phyloP scores from a whole-genome alignment of 179 eudicot species.

The Actinidia chinensis region DNA sequence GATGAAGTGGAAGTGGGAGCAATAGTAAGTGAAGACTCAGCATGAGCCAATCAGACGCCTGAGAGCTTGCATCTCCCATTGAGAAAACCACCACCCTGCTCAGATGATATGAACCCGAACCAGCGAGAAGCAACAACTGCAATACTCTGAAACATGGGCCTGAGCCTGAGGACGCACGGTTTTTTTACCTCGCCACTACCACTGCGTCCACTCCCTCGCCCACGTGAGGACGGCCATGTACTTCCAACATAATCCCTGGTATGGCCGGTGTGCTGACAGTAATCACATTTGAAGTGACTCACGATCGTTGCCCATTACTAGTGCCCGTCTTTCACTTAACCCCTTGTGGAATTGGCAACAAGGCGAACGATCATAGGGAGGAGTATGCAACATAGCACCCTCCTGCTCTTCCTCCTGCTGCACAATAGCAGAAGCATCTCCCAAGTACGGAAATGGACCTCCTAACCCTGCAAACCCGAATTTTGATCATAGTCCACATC shows the following conservation, averaged over 20 bases:
- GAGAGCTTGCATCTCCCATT: not conserved
- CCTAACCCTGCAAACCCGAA: no score
- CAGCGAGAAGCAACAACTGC: not conserved
- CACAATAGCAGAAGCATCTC: no score
- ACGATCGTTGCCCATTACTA: not conserved
- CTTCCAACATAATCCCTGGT: not conserved
- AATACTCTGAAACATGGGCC: not conserved
- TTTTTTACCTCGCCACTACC: not conserved
- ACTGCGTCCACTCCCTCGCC: no score
- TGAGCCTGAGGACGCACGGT: not conserved
- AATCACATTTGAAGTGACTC: not conserved
- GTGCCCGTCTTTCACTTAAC: not conserved
- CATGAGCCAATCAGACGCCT: not conserved
- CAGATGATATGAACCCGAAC: not conserved
- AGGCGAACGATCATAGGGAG: no score
- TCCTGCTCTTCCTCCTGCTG: no score
- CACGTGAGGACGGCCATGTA: not conserved
- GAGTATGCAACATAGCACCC: no score
- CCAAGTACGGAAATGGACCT: no score
- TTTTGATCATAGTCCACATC: no score
- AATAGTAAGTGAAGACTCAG: not conserved
- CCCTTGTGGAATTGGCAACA: no score
- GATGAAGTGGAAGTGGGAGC: not conserved
- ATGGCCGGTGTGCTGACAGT: not conserved
- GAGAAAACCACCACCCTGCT: not conserved